phyloP scores from a whole-genome alignment of 2,329 filamentous ascomycete species.

The Diaporthe vexans region DNA sequence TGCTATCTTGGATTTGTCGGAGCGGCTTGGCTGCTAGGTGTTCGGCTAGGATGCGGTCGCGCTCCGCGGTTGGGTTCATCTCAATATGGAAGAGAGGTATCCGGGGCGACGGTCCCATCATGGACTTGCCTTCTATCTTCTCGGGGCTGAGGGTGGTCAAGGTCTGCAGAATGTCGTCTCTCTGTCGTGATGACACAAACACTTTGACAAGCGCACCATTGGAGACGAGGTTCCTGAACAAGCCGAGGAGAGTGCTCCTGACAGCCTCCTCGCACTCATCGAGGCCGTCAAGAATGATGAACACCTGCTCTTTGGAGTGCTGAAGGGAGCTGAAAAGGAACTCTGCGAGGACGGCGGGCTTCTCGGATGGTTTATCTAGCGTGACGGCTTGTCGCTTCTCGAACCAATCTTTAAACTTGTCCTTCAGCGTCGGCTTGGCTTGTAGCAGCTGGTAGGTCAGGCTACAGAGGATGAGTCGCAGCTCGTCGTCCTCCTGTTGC shows the following conservation, averaged over 20 bases:
- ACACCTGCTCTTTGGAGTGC: not conserved
- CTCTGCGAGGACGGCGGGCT: not conserved
- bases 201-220: not conserved
- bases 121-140: not conserved
- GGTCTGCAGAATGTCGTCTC: not conserved
- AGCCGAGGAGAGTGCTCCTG: not conserved
- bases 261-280: slow-evolving; percentile 23
- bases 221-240: not conserved
- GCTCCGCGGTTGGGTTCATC: not conserved
- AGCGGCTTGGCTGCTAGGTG: slow-evolving; percentile 9
- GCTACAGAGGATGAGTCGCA: not conserved
- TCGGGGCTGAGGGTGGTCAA: not conserved
- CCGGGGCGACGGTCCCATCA: not conserved
- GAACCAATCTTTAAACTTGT: slow-evolving; percentile 3
- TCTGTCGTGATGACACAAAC: not conserved
- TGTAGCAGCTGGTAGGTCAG: slow-evolving; percentile 6
- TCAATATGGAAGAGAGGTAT: slow-evolving; percentile 7
- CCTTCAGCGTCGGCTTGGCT: not conserved
- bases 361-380: not conserved
- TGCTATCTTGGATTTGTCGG: not conserved
- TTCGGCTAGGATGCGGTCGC: not conserved
- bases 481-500: not conserved
- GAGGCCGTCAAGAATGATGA: not conserved
- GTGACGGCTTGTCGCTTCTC: not conserved
- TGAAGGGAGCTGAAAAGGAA: not conserved